Evolutionary conservation across 2,329 filamentous ascomycete genomes (phyloP).

Genomic region (Colletotrichum sidae): DNA sequence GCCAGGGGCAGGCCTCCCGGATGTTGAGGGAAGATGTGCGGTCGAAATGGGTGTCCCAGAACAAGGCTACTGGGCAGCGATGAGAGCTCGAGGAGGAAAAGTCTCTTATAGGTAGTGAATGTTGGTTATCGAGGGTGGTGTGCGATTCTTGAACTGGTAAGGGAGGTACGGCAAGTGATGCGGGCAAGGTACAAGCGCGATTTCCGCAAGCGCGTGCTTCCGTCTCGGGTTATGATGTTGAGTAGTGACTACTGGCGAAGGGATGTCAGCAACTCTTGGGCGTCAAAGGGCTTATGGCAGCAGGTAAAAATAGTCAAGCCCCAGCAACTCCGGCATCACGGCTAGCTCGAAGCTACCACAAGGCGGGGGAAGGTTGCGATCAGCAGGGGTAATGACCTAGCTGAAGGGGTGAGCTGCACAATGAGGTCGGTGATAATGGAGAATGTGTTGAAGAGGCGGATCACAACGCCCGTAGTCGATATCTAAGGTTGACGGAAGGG

Average conservation of each 20-base stretch:
- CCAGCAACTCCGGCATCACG: slow-evolving; percentile 9
- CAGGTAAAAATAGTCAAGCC: background rate
- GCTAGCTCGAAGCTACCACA: slow-evolving; percentile 22
- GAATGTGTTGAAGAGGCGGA: too few relatives aligned
- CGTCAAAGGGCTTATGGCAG: slow-evolving; percentile 14
- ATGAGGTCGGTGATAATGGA: too few relatives aligned
- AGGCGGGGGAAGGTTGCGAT: slow-evolving; percentile 8
- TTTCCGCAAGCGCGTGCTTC: slow-evolving; percentile 25
- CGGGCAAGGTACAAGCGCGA: slow-evolving; percentile 14
- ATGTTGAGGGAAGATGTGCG: too few relatives aligned
- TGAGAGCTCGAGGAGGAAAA: slow-evolving; percentile 1
- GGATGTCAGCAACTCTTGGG: slow-evolving; percentile 27
- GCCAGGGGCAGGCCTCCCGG: background rate
- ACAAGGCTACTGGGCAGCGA: background rate
- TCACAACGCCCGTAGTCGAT: too few relatives aligned
- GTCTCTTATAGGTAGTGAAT: slow-evolving; percentile 23
- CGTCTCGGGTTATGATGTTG: slow-evolving; percentile 23
- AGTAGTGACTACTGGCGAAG: slow-evolving; percentile 12
- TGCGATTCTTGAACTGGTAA: slow-evolving; percentile 2
- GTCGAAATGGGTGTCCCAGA: too few relatives aligned
- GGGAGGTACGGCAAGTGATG: slow-evolving; percentile 15
- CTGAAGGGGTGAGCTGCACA: too few relatives aligned
- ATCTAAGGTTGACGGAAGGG: too few relatives aligned
- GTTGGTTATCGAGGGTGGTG: slow-evolving; percentile 7
- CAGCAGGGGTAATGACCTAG: slow-evolving; percentile 11